Evolutionary conservation across 2,329 filamentous ascomycete genomes (phyloP), one percentile per base, ranked within the genome.

Genomic region (Cladorrhinum sp.): DNA sequence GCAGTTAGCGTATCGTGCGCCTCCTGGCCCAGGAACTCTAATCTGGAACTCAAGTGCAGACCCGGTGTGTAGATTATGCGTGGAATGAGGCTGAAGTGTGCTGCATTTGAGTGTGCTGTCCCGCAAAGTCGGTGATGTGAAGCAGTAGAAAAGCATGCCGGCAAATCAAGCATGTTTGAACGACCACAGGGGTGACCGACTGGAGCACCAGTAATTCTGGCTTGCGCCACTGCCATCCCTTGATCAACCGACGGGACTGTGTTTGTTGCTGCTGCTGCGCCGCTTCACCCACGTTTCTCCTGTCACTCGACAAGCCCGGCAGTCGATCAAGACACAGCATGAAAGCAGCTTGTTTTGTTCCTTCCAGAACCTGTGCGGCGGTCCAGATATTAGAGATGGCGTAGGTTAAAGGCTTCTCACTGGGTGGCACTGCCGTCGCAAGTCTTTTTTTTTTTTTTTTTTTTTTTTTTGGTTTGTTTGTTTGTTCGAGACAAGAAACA

Each of bases 321-420:
- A 65, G 60, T 65, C 59, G 63, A 39, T 39, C 23, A 62, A 58
- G 56, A 50, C 62, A 64, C 60, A 53, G 58, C 62, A 60, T 60
- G 49, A 56, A 39, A 33, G 49, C 23, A 30, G 52, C 36, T 58
- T 46, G 52, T 54, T 56, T 26, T 57, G 52, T n/a, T n/a, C n/a
- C n/a, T 50, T n/a, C 55, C 16, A 55, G 20, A 28, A 33, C 52
- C 48, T 56, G 57, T n/a, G 36, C 57, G 30, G 59, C 55, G n/a
- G n/a, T n/a, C 24, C 21, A 36, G 16, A 18, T 16, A 18, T 16
- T 12, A 46, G 42, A 7, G 36, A 12, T 16, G n/a, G 42, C 18
- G 42, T 46, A 20, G 30, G 53, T 30, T 33, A 55, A 36, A 24
- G 55, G 23, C 23, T 24, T 46, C 20, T 53, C 49, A 52, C 51